These are phyloP conservation scores for Peterozyma xylosa DNA, from an alignment of 805 yeast genomes.

Conservation along the genomic window DNA sequence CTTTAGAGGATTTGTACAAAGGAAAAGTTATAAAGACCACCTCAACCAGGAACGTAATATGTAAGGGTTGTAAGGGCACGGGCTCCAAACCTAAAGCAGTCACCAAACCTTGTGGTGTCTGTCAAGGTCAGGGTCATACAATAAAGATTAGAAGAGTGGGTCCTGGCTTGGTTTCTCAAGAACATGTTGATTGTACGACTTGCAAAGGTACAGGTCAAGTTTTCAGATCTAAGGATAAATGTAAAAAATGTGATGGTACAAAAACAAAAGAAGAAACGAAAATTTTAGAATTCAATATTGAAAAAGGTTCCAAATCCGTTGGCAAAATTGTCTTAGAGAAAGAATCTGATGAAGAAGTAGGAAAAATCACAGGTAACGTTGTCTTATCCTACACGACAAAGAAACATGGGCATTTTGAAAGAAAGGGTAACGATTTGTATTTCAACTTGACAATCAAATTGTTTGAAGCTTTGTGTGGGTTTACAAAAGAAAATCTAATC, in stretches of 20 bases:
- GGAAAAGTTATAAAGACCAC: conserved; percentile 77
- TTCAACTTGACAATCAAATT: conserved; percentile 55
- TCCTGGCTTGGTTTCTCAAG: conserved; percentile 68
- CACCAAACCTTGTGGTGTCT: conserved; percentile 45
- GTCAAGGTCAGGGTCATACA: conserved; percentile 66
- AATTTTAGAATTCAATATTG: conserved; percentile 68
- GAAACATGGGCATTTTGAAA: conserved; percentile 37
- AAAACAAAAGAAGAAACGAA: conserved; percentile 58
- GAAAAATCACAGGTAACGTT: conserved; percentile 72
- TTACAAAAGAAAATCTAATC: conserved; percentile 50
- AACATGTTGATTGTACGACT: conserved; percentile 48
- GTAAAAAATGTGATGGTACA: conserved; percentile 69
- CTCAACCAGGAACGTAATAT: conserved; percentile 63
- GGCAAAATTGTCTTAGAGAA: conserved; percentile 56
- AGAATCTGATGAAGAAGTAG: conserved; percentile 75
- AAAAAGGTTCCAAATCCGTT: conserved; percentile 59
- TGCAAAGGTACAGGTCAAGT: conserved; percentile 70
- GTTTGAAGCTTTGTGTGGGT: conserved; percentile 82
- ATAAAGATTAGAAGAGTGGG: conserved; percentile 57
- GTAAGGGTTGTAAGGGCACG: conserved; percentile 66
- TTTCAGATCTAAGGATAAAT: conserved; percentile 57
- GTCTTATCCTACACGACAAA: conserved; percentile 50
- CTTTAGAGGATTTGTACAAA: conserved; percentile 67
- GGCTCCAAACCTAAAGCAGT: conserved; percentile 64
- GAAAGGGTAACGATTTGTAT: conserved; percentile 60